Conservation (phyloP, 2,329 filamentous ascomycete species). For the Saccharata proteae region DNA sequence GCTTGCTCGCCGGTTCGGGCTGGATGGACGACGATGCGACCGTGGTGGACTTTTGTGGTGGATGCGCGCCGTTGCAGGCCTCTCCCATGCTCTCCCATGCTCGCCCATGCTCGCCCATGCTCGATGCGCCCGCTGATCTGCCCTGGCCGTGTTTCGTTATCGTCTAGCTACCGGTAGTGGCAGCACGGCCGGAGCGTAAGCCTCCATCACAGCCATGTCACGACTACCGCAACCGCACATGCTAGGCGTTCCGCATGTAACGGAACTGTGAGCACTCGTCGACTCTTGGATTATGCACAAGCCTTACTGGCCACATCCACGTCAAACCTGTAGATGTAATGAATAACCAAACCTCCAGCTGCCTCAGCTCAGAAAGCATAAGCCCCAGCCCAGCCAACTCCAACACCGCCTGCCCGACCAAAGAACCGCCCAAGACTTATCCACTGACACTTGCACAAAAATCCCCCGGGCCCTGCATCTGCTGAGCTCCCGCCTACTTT, state of each 20-base stretch:
- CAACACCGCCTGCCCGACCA: no score
- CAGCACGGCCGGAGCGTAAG: constrained; percentile 9
- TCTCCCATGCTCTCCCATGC: no score
- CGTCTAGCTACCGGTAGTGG: no score
- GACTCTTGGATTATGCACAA: constrained; percentile 20
- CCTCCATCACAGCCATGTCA: constrained; percentile 10
- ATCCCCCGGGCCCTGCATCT: no score
- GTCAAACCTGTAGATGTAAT: constrained; percentile 6
- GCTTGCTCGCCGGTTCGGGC: no score
- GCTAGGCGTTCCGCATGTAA: constrained; percentile 20
- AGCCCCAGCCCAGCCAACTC: constrained; percentile 9
- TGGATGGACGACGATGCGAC: no score
- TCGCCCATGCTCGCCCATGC: no score
- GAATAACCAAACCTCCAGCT: constrained; percentile 8
- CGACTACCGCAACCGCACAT: constrained; percentile 16
- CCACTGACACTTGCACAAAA: no score
- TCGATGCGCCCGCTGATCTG: constrained; percentile 7
- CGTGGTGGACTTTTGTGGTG: no score
- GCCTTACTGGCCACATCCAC: constrained; percentile 7
- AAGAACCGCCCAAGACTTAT: no score
- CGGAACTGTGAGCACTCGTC: constrained; percentile 11
- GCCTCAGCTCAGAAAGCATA: constrained; percentile 10
- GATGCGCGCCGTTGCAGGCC: no score
- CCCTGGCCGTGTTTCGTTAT: constrained; percentile 9
- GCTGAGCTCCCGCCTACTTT: background rate